Base-by-base conservation (phyloP, 2,329 filamentous ascomycete species). In the Tolypocladium inflatum region DNA sequence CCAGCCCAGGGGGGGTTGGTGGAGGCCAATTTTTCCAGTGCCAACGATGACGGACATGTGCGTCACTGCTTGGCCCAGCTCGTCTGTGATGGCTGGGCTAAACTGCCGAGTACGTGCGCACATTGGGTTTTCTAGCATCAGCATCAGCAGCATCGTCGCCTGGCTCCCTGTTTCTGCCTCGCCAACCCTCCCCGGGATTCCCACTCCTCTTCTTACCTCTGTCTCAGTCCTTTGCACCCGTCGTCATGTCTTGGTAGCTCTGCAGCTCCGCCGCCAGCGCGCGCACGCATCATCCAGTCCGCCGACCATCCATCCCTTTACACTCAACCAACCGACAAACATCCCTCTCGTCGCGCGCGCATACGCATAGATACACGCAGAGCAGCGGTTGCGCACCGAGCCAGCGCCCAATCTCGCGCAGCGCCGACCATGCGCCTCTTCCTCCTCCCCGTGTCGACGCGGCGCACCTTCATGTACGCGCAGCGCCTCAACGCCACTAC, bases 391-490 rank as follows among this genome's bases (percentile, higher is more conserved):
- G 26, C 19, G 26, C 48, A 51, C 26, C 17, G 11, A 35, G 7
- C 6, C 15, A 23, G 45, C 26, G 19, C n/a, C 15, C 17, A 11
- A 50, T n/a, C 45, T 26, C 17, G 30, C 48, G 26, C 26, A n/a
- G 17, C 51, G 23, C 62, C 67, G 74, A 23, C 70, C 61, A 97
- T 99, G 94, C 90, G 91, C 71, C 82, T 99, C 73, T 96, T 91
- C 76, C 86, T 99, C 63, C 83, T 99, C 58, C 94, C 94, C 62
- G 88, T 99, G 67, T 96, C 93, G 60, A 96, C 91, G 64, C 85
- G 89, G 69, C 88, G 92, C 68, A 92, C 91, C 55, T 84, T 99
- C 62, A 85, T 99, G 67, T 97, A 96, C 78, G 95, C 90, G 74
- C 89, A 96, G 70, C 87, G 88, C 63, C 76, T 89, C 62, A 80